Evolutionary conservation across 192 early-diverging fungal genomes (phyloP).

Genomic region (Backusella sp.): DNA sequence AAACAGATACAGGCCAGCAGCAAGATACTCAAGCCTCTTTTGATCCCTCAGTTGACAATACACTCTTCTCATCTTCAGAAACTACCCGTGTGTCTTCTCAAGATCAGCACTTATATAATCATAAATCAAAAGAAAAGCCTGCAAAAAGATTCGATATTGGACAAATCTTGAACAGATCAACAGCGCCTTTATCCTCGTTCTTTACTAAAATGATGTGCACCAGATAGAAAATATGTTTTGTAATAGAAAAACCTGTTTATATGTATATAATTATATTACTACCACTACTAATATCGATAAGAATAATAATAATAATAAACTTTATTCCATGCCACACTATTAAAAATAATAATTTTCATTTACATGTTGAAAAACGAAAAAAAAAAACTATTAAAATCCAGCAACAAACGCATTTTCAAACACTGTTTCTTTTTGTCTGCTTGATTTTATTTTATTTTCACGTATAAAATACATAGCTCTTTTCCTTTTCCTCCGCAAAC

Average conservation of each 20-base stretch:
- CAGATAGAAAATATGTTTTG: background rate
- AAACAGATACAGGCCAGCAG: background rate
- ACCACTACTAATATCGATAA: background rate
- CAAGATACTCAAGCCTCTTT: background rate
- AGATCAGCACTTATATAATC: background rate
- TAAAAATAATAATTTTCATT: background rate
- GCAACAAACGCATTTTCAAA: background rate
- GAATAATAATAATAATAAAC: background rate
- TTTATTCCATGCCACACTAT: background rate
- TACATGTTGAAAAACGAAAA: background rate
- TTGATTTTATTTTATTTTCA: background rate
- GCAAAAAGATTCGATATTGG: background rate
- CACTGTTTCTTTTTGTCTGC: too few relatives aligned
- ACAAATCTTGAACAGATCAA: background rate
- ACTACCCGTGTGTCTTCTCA: background rate
- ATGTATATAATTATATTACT: background rate
- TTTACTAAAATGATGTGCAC: slow-evolving; percentile 1
- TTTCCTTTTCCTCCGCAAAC: background rate
- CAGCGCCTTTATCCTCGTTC: background rate
- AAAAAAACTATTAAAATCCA: background rate
- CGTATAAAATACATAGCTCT: background rate
- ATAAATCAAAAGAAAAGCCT: background rate
- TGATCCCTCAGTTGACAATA: background rate
- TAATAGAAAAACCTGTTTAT: background rate
- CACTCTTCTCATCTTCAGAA: background rate